Conservation (phyloP, 805 yeast species). For the Saitoella complicata region DNA sequence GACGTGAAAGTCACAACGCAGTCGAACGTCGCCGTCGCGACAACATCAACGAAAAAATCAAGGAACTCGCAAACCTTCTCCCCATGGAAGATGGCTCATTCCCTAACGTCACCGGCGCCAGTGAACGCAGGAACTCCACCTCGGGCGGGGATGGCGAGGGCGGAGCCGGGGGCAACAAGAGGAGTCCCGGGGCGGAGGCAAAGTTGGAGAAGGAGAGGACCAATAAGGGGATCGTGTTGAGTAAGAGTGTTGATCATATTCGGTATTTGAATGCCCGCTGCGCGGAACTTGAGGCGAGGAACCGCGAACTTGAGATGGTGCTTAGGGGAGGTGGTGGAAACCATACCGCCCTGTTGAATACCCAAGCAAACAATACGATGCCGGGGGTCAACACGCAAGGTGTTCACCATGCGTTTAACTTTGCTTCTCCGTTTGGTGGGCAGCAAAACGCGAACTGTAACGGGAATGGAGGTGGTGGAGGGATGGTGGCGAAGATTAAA, state of each 20-base stretch:
- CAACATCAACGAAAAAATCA: slow-evolving; percentile 72
- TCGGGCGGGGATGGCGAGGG: slow-evolving; percentile 3
- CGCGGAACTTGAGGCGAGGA: no score
- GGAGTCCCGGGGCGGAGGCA: slow-evolving; percentile 10
- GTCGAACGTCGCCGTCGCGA: slow-evolving; percentile 88
- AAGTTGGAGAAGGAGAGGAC: slow-evolving; percentile 45
- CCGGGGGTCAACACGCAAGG: no score
- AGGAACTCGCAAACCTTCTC: slow-evolving; percentile 63
- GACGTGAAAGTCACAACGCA: slow-evolving; percentile 84
- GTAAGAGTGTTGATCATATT: slow-evolving; percentile 68
- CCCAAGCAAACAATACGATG: no score
- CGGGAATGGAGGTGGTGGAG: no score
- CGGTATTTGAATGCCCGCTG: slow-evolving; percentile 21
- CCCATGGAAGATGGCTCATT: slow-evolving; percentile 31
- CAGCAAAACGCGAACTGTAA: no score
- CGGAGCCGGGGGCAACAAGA: slow-evolving; percentile 5
- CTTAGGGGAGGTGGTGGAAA: no score
- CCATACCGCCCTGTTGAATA: no score
- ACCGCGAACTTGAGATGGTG: no score
- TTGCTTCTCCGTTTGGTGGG: no score
- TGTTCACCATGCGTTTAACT: no score
- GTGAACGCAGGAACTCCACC: slow-evolving; percentile 5
- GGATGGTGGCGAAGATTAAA: no score
- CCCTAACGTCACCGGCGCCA: slow-evolving; percentile 9
- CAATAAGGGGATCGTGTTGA: slow-evolving; percentile 63